phyloP scores from a whole-genome alignment of 306 rosid genomes.

The Glycine latifolia region DNA sequence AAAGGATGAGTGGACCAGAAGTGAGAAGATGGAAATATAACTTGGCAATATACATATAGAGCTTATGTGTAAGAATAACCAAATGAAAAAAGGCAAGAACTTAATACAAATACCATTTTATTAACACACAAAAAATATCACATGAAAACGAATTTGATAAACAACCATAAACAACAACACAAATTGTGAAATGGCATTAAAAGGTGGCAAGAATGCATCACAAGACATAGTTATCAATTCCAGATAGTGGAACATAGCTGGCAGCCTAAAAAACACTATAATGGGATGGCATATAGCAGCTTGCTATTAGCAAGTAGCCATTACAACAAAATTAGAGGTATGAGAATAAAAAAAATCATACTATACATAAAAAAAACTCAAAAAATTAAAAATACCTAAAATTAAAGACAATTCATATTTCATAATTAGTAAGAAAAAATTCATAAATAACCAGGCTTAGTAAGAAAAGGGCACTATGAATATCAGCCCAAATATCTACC shows the following conservation, averaged over 20 bases:
- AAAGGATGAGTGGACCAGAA: conserved; percentile 37
- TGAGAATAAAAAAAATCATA: background rate
- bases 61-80: conserved; percentile 20
- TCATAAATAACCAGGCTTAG: background rate
- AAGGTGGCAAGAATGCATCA: background rate
- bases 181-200: background rate
- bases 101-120: conserved; percentile 28
- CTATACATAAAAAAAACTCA: background rate
- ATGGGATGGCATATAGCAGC: background rate
- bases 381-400: background rate
- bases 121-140: conserved; percentile 18
- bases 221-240: background rate
- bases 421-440: background rate
- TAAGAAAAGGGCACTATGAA: no score
- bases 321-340: background rate
- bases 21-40: conserved; percentile 47
- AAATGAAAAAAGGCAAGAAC: conserved; percentile 28
- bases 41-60: conserved; percentile 12
- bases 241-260: background rate
- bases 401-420: background rate
- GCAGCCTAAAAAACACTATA: background rate
- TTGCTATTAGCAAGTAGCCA: background rate
- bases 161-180: background rate
- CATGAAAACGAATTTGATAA: conserved; percentile 25
- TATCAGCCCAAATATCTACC: conserved; percentile 89